A percentile compares a stretch with the other conserved stretches of the same genome.
phyloP scores from a whole-genome alignment of 192 early-diverging fungal species.

The Dissophora ornata region DNA sequence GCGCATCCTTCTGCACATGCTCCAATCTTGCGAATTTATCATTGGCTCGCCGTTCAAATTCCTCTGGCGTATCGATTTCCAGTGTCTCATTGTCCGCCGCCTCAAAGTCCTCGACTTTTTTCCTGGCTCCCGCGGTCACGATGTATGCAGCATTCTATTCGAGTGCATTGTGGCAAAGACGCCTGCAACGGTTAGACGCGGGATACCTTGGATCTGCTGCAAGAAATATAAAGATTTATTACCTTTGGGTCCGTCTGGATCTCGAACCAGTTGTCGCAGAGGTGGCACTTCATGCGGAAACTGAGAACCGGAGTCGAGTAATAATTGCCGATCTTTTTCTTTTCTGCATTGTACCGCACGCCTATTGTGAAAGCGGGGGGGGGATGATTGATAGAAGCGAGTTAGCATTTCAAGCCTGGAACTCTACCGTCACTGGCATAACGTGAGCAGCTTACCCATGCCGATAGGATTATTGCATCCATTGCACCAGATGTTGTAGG shows the following conservation, averaged over 20 bases:
- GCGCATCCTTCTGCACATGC: slow-evolving; percentile 59
- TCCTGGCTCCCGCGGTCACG: slow-evolving; percentile 75
- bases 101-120: slow-evolving; percentile 81
- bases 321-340: slow-evolving; percentile 92
- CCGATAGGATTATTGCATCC: slow-evolving; percentile 88
- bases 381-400: no score
- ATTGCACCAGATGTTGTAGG: slow-evolving; percentile 91
- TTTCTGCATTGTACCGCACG: slow-evolving; percentile 96
- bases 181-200: no score
- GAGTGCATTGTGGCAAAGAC: neutral
- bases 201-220: no score
- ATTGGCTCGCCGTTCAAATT: slow-evolving; percentile 14
- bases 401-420: no score
- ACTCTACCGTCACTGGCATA: no score
- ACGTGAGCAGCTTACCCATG: slow-evolving; percentile 74
- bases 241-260: slow-evolving; percentile 96
- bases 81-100: slow-evolving; percentile 73
- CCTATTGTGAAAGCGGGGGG: slow-evolving; percentile 55
- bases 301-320: slow-evolving; percentile 85
- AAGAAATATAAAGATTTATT: slow-evolving; percentile 7
- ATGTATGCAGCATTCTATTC: slow-evolving; percentile 73
- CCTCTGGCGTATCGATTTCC: slow-evolving; percentile 60
- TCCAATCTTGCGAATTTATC: slow-evolving; percentile 68
- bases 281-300: slow-evolving; percentile 95
- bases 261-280: slow-evolving; percentile 87